Percentiles rank a stretch among this genome's conserved stretches.
phyloP scores from a whole-genome alignment of 2,329 filamentous ascomycete species.

The Mycosphaerelloides madeirae region DNA sequence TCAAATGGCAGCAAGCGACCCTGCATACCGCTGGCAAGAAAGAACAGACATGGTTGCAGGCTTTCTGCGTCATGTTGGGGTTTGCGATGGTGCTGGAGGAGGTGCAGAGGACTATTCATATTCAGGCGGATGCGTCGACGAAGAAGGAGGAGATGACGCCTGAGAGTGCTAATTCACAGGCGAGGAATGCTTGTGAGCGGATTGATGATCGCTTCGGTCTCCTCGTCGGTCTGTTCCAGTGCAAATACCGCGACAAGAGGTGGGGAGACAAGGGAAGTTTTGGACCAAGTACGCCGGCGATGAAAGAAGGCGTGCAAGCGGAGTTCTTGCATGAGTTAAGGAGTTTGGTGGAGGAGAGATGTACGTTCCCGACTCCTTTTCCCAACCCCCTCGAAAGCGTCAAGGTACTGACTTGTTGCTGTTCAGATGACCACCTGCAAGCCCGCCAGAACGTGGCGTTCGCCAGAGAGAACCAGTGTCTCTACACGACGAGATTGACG shows the following conservation, averaged over 20 bases:
- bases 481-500: slow-evolving; percentile 41
- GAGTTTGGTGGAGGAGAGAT: slow-evolving; percentile 39
- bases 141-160: slow-evolving; percentile 24
- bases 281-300: slow-evolving; percentile 37
- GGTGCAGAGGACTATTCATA: slow-evolving; percentile 43
- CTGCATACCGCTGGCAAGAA: slow-evolving; percentile 40
- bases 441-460: slow-evolving; percentile 37
- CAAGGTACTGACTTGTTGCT: slow-evolving; percentile 7
- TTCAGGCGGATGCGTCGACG: slow-evolving; percentile 38
- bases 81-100: slow-evolving; percentile 47
- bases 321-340: slow-evolving; percentile 37
- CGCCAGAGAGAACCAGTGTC: slow-evolving; percentile 34
- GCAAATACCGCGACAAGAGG: slow-evolving; percentile 44
- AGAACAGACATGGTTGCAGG: slow-evolving; percentile 42
- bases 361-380: slow-evolving; percentile 29
- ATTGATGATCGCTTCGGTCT: slow-evolving; percentile 45
- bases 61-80: slow-evolving; percentile 44
- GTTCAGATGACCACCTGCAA: slow-evolving; percentile 37
- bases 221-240: slow-evolving; percentile 43
- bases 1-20: slow-evolving; percentile 46
- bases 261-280: slow-evolving; percentile 35
- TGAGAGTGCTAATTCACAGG: slow-evolving; percentile 16
- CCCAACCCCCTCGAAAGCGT: no score
- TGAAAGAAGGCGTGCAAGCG: slow-evolving; percentile 31
- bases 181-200: slow-evolving; percentile 38